Conservation (phyloP, 768 basidiomycete species). For the Rickenella mellea region DNA sequence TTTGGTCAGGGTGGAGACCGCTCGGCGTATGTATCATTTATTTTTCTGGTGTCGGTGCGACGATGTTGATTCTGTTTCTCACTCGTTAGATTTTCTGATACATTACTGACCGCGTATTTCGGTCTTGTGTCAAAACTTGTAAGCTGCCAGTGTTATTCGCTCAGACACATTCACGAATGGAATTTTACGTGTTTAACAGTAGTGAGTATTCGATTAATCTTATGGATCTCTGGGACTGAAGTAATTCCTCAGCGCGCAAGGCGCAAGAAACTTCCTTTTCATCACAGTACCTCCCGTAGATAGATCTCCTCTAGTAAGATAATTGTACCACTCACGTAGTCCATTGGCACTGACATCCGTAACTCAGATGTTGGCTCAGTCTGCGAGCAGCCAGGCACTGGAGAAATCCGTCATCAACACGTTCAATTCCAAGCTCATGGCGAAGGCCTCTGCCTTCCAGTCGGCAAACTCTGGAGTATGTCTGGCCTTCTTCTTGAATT, state of each 20-base stretch:
- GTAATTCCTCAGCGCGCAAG: slow-evolving; percentile 29
- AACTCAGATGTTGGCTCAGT: slow-evolving; percentile 38
- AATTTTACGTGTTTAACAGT: slow-evolving; percentile 1
- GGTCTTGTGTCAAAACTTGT: slow-evolving; percentile 40
- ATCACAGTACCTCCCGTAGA: slow-evolving; percentile 54
- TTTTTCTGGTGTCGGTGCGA: too few relatives aligned
- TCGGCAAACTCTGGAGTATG: slow-evolving; percentile 37
- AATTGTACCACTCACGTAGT: slow-evolving; percentile 22
- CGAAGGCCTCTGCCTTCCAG: slow-evolving; percentile 31
- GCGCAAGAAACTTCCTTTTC: slow-evolving; percentile 55
- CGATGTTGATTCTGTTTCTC: background rate
- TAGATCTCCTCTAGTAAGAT: slow-evolving; percentile 44
- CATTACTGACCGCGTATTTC: slow-evolving; percentile 40
- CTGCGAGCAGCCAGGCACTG: slow-evolving; percentile 24
- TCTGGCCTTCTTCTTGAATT: background rate
- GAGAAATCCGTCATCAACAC: slow-evolving; percentile 38
- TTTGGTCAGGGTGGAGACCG: slow-evolving; percentile 38
- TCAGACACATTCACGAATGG: background rate
- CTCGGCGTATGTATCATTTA: slow-evolving; percentile 28
- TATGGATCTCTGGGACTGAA: slow-evolving; percentile 20
- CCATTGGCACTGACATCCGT: background rate
- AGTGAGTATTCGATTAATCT: background rate
- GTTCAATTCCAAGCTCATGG: slow-evolving; percentile 42
- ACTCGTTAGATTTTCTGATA: slow-evolving; percentile 34
- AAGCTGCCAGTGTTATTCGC: slow-evolving; percentile 11